Evolutionary conservation across 2,329 filamentous ascomycete genomes (phyloP).

Genomic region (Monosporascus ibericus): DNA sequence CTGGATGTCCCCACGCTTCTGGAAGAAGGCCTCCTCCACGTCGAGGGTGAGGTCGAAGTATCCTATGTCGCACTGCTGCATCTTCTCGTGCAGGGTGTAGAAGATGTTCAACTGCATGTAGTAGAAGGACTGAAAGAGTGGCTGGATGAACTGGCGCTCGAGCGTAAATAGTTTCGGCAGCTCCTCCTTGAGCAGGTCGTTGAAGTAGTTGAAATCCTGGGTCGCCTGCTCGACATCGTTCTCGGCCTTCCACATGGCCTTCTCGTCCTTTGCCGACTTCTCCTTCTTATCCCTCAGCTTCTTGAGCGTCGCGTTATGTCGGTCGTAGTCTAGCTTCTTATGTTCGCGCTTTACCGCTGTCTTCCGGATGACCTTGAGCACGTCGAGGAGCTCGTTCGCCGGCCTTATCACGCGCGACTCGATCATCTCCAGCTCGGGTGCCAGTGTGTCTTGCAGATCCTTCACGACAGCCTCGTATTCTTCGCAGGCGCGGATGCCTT

Average conservation of each 20-base stretch:
- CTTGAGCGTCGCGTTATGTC: conserved; percentile 75
- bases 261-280: conserved; percentile 92
- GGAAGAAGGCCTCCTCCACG: conserved; percentile 83
- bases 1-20: conserved; percentile 83
- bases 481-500: conserved; percentile 91
- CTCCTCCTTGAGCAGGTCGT: conserved; percentile 93
- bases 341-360: conserved; percentile 84
- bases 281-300: conserved; percentile 98
- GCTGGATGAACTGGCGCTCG: conserved; percentile 91
- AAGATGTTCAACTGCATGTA: conserved; percentile 99
- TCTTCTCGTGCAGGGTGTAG: conserved; percentile 95
- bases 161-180: conserved; percentile 84
- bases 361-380: conserved; percentile 94
- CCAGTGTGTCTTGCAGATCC: conserved; percentile 80
- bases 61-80: conserved; percentile 95
- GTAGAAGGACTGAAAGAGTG: conserved; percentile 97
- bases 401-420: conserved; percentile 85
- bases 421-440: conserved; percentile 96
- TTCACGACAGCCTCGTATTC: conserved; percentile 90
- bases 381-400: conserved; percentile 85
- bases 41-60: conserved; percentile 93
- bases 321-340: conserved; percentile 95
- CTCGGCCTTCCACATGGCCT: conserved; percentile 93
- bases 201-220: conserved; percentile 97
- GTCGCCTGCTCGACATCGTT: conserved; percentile 86